phyloP scores from a whole-genome alignment of 2,329 filamentous ascomycete species.

The Coniochaeta sp. region DNA sequence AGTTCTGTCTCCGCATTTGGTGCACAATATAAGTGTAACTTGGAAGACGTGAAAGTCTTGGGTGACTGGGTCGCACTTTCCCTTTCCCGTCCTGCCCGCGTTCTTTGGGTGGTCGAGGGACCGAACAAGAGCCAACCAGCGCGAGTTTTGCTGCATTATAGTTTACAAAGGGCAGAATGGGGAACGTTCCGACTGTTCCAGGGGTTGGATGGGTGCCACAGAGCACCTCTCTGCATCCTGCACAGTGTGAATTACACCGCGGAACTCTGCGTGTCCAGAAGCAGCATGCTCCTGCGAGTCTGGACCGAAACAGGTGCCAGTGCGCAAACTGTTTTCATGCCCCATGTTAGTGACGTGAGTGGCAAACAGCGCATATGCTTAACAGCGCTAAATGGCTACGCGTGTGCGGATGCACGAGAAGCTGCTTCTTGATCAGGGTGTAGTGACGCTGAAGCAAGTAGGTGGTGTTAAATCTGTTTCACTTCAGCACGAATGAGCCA shows the following conservation, averaged over 20 bases:
- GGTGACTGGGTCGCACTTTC: neutral
- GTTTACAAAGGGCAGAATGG: neutral
- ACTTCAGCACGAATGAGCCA: neutral
- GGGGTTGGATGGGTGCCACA: neutral
- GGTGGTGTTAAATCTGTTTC: too few species aligned
- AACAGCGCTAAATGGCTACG: neutral
- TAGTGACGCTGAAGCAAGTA: too few species aligned
- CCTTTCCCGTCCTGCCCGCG: neutral
- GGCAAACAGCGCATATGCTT: neutral
- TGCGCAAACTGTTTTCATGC: neutral
- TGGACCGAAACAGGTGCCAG: neutral
- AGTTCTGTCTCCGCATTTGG: neutral
- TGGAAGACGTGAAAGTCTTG: neutral
- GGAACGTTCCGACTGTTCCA: neutral
- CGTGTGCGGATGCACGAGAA: too few species aligned
- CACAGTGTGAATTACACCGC: neutral
- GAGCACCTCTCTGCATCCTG: neutral
- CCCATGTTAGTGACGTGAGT: neutral
- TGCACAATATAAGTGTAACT: too few species aligned
- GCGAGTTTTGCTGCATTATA: neutral
- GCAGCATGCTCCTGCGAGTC: too few species aligned
- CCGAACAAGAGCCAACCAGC: neutral
- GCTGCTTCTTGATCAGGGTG: too few species aligned
- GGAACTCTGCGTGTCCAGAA: too few species aligned
- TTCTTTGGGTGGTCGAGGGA: neutral